These are phyloP conservation scores for Mycena epipterygia DNA, from an alignment of 768 basidiomycete species.

Conservation along the genomic window DNA sequence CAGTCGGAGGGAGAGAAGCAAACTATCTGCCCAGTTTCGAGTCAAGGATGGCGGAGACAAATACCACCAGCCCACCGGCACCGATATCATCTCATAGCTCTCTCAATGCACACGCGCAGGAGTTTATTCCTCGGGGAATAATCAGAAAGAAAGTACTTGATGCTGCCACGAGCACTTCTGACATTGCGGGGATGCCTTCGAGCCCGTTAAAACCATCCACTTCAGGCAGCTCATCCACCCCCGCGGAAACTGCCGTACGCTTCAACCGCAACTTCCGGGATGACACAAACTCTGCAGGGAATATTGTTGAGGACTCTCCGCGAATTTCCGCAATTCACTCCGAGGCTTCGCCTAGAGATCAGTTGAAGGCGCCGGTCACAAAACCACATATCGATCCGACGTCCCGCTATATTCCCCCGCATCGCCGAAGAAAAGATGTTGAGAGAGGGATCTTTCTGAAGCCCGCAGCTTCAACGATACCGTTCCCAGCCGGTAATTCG, in stretches of 20 bases:
- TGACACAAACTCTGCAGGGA: no score
- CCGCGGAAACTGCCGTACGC: no score
- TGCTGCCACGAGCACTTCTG: background rate
- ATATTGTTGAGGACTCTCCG: no score
- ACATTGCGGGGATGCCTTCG: background rate
- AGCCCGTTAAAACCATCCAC: background rate
- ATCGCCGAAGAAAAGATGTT: background rate
- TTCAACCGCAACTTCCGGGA: no score
- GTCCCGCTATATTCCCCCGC: background rate
- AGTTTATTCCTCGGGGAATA: constrained; percentile 1
- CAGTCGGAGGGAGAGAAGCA: background rate
- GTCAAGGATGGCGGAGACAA: background rate
- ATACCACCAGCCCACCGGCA: background rate
- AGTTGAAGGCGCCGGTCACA: background rate
- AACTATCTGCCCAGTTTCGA: background rate
- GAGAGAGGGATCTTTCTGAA: constrained; percentile 1
- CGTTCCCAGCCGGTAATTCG: constrained; percentile 1
- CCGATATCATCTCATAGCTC: background rate
- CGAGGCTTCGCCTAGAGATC: background rate
- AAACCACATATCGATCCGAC: background rate
- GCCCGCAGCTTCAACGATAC: constrained; percentile 1
- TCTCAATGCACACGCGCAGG: background rate
- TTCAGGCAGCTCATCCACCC: background rate
- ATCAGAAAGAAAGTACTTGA: background rate
- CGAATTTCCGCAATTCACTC: no score